Evolutionary conservation across 331 rosid genomes (phyloP).

Genomic region (Quercus lobata): DNA sequence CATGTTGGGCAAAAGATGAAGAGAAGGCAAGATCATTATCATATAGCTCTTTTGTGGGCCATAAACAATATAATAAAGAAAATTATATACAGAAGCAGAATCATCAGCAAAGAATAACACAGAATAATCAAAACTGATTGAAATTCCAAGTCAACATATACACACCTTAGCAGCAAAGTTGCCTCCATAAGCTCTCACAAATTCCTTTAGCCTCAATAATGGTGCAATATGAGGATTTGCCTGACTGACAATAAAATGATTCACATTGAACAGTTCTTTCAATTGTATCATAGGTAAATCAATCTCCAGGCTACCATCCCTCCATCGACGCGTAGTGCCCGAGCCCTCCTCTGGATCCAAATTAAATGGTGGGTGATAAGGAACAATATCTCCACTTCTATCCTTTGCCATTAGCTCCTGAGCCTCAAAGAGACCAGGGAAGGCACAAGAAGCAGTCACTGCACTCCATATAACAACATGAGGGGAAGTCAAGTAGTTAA

Average conservation of each 20-base stretch:
- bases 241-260: constrained; percentile 94
- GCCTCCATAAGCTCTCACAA: constrained; percentile 83
- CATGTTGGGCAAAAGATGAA: background rate
- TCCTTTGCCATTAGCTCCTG: constrained; percentile 99
- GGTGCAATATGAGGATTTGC: constrained; percentile 98
- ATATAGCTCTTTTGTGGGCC: too few species aligned
- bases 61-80: too few species aligned
- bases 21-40: too few species aligned
- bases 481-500: constrained; percentile 95
- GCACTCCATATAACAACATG: constrained; percentile 99
- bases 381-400: constrained; percentile 91
- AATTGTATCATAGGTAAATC: constrained; percentile 96
- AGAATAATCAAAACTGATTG: background rate
- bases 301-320: constrained; percentile 98
- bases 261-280: constrained; percentile 92
- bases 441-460: constrained; percentile 97
- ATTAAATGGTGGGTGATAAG: constrained; percentile 93
- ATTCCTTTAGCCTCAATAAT: constrained; percentile 75
- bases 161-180: constrained; percentile 94
- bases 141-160: constrained; percentile 14
- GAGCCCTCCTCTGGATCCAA: constrained; percentile 88
- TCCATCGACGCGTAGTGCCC: constrained; percentile 71
- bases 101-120: background rate
- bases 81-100: background rate
- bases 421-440: constrained; percentile 98